Percentiles rank a stretch among this genome's conserved stretches.
Conservation (phyloP, 2,329 filamentous ascomycete species). For the Cladosporium phlei region DNA sequence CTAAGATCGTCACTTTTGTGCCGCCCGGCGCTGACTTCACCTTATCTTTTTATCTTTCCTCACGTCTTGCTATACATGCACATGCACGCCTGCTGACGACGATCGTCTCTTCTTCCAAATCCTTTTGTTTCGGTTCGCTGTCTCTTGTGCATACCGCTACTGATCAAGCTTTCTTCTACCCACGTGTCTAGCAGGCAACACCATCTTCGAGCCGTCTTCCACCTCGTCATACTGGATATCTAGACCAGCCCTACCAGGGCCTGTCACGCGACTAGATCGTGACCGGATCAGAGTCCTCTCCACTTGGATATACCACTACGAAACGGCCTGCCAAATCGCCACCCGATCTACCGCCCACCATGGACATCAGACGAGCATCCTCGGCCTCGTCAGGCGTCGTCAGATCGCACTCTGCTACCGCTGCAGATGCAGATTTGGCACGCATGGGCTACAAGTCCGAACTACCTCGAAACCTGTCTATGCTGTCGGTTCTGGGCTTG, state of each 20-base stretch:
- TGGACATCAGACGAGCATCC: constrained; percentile 2
- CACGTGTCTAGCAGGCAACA: background rate
- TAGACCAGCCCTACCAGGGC: too few species aligned
- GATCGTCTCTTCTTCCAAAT: too few species aligned
- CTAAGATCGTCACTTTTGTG: background rate
- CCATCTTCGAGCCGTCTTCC: background rate
- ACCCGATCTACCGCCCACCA: background rate
- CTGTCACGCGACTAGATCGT: background rate
- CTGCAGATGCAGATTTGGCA: constrained; percentile 57
- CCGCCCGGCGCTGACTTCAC: background rate
- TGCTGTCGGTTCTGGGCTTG: constrained; percentile 64
- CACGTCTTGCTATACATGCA: too few species aligned
- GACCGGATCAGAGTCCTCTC: background rate
- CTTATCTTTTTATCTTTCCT: background rate
- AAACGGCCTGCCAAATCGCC: too few species aligned
- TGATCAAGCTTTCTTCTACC: background rate
- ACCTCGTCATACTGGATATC: background rate
- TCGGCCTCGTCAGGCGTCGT: constrained; percentile 2
- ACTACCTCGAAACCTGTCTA: constrained; percentile 61
- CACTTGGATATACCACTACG: too few species aligned
- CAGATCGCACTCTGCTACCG: constrained; percentile 15
- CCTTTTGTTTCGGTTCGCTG: too few species aligned
- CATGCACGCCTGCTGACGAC: constrained; percentile 4
- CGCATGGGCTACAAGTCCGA: constrained; percentile 66
- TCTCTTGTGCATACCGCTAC: background rate